Evolutionary conservation across 2,329 filamentous ascomycete species (phyloP).

Genomic region (Claviceps sorghi): DNA sequence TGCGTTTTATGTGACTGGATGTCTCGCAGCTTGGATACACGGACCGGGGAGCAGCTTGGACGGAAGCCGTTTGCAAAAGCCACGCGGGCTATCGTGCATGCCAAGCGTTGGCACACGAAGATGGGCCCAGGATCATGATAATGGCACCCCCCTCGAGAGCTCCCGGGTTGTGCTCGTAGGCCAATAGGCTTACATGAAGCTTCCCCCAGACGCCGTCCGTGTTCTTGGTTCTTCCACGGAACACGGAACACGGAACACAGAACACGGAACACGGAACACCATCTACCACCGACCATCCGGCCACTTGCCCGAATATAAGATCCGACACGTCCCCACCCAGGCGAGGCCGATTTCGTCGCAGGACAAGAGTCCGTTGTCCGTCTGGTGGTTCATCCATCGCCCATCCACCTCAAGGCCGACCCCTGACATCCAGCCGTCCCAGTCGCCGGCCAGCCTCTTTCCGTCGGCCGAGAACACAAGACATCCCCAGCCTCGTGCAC

Average conservation of each 20-base stretch:
- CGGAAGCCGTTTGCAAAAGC: neutral
- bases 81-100: neutral
- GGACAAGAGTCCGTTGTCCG: too few relatives aligned
- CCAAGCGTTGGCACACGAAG: neutral
- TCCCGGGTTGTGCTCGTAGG: neutral
- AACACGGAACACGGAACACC: too few relatives aligned
- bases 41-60: neutral
- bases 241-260: too few relatives aligned
- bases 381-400: too few relatives aligned
- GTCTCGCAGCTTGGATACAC: neutral
- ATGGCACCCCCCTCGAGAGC: slow-evolving; percentile 2
- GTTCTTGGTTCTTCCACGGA: neutral
- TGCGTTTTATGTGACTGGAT: slow-evolving; percentile 5
- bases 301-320: slow-evolving; percentile 1
- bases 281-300: slow-evolving; percentile 1
- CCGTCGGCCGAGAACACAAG: too few relatives aligned
- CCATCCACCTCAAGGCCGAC: too few relatives aligned
- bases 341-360: too few relatives aligned
- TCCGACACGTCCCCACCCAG: neutral
- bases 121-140: neutral
- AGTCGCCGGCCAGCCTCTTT: too few relatives aligned
- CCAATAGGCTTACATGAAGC: slow-evolving; percentile 4
- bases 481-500: too few relatives aligned
- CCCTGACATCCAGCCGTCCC: too few relatives aligned
- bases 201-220: neutral